Conservation (phyloP, 805 yeast genomes). For the Candida anglica region DNA sequence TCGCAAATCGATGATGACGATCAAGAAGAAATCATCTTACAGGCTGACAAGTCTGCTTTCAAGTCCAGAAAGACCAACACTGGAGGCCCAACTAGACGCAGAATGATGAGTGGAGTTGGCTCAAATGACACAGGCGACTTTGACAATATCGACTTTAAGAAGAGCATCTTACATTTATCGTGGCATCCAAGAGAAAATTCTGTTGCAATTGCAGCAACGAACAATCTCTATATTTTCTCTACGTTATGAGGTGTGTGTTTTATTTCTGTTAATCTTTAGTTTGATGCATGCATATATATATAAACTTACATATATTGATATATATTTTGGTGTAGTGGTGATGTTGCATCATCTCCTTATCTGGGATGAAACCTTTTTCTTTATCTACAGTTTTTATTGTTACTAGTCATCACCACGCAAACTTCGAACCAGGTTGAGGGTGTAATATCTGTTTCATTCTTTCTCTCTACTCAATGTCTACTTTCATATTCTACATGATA, state of each 20-base stretch:
- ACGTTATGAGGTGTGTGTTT: constrained; percentile 51
- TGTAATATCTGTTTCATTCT: too few species aligned
- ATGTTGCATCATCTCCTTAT: too few species aligned
- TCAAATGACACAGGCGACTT: constrained; percentile 60
- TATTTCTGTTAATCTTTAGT: too few species aligned
- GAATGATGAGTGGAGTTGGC: constrained; percentile 48
- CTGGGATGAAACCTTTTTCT: too few species aligned
- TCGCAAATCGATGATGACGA: constrained; percentile 31
- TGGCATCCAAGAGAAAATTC: constrained; percentile 98
- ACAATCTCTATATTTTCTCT: constrained; percentile 82
- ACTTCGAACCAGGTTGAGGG: too few species aligned
- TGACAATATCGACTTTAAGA: constrained; percentile 87
- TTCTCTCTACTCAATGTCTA: too few species aligned
- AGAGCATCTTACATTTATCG: constrained; percentile 88
- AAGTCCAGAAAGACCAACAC: constrained; percentile 63
- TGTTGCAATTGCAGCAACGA: constrained; percentile 97
- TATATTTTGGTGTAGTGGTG: too few species aligned
- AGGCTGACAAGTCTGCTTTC: constrained; percentile 97
- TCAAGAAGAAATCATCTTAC: constrained; percentile 68
- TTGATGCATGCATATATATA: too few species aligned
- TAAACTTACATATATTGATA: too few species aligned
- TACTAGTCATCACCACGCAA: too few species aligned
- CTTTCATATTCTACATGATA: too few species aligned
- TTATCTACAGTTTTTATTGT: too few species aligned
- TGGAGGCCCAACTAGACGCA: constrained; percentile 35